Conservation (phyloP, 1,284 basidiomycete genomes). For the Melampsora americana region DNA sequence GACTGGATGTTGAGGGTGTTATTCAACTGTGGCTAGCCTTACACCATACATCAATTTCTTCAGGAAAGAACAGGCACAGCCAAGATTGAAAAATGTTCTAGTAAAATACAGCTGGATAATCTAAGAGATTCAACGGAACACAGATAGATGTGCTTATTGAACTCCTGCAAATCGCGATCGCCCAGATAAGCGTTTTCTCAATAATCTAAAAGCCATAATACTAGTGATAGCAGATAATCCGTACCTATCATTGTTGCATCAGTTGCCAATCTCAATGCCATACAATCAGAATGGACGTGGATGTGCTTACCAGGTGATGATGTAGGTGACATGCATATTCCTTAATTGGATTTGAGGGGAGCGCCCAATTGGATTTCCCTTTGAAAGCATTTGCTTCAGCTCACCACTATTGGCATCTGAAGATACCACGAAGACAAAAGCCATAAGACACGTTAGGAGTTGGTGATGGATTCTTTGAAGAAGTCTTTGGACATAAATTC, state of each 20-base stretch:
- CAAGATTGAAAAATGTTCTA: too few relatives aligned
- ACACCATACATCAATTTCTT: too few relatives aligned
- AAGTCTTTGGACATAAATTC: slow-evolving; percentile 46
- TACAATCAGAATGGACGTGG: too few relatives aligned
- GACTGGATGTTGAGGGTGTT: too few relatives aligned
- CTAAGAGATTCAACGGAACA: too few relatives aligned
- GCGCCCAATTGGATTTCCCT: slow-evolving; percentile 81
- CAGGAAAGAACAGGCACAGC: too few relatives aligned
- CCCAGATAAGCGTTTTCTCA: slow-evolving; percentile 23
- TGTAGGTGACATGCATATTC: slow-evolving; percentile 93
- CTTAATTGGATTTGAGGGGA: slow-evolving; percentile 79
- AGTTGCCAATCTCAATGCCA: too few relatives aligned
- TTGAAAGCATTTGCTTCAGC: slow-evolving; percentile 63
- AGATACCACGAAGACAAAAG: slow-evolving; percentile 35
- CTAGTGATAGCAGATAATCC: slow-evolving; percentile 38
- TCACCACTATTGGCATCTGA: slow-evolving; percentile 58
- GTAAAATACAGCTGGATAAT: too few relatives aligned
- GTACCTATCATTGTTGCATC: slow-evolving; percentile 18
- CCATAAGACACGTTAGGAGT: neutral
- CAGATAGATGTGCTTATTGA: neutral
- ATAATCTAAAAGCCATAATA: slow-evolving; percentile 26
- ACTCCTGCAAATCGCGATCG: slow-evolving; percentile 27
- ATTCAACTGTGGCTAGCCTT: too few relatives aligned
- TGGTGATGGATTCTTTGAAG: slow-evolving; percentile 37
- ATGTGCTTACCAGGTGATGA: slow-evolving; percentile 74